Percentiles rank a stretch among this genome's conserved stretches.
phyloP scores from a whole-genome alignment of 208 protist species.

The Angomonas ambiguus region DNA sequence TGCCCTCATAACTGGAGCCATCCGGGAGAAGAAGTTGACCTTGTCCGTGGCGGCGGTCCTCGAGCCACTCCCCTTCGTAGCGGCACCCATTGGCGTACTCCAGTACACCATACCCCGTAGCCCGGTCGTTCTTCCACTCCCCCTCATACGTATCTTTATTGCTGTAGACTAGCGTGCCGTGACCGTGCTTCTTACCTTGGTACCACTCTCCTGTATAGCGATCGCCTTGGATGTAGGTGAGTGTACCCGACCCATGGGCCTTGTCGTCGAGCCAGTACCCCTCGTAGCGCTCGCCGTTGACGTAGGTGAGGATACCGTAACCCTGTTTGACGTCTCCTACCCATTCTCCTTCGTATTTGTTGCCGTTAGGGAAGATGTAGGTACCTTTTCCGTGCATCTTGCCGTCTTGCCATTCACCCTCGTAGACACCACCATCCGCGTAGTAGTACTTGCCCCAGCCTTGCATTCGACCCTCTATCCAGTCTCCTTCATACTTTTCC shows the following conservation, averaged over 20 bases:
- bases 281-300: conserved; percentile 86
- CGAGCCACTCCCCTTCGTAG: conserved; percentile 88
- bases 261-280: conserved; percentile 89
- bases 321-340: conserved; percentile 90
- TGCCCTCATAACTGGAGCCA: conserved; percentile 85
- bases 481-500: conserved; percentile 94
- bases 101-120: conserved; percentile 77
- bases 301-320: conserved; percentile 85
- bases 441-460: conserved; percentile 94
- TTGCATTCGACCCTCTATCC: conserved; percentile 92
- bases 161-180: conserved; percentile 84
- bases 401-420: conserved; percentile 89
- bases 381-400: conserved; percentile 91
- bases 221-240: conserved; percentile 89
- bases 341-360: conserved; percentile 95
- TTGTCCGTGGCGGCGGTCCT: conserved; percentile 78
- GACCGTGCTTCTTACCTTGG: conserved; percentile 87
- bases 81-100: conserved; percentile 88
- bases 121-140: conserved; percentile 84
- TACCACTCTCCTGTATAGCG: conserved; percentile 90
- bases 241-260: conserved; percentile 85
- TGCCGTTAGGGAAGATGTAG: conserved; percentile 93
- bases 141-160: conserved; percentile 91
- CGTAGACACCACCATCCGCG: conserved; percentile 90
- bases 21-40: conserved; percentile 78